These are phyloP conservation scores for Pythium utonaiense DNA, from an alignment of 352 stramenopile genomes.

Conservation along the genomic window DNA sequence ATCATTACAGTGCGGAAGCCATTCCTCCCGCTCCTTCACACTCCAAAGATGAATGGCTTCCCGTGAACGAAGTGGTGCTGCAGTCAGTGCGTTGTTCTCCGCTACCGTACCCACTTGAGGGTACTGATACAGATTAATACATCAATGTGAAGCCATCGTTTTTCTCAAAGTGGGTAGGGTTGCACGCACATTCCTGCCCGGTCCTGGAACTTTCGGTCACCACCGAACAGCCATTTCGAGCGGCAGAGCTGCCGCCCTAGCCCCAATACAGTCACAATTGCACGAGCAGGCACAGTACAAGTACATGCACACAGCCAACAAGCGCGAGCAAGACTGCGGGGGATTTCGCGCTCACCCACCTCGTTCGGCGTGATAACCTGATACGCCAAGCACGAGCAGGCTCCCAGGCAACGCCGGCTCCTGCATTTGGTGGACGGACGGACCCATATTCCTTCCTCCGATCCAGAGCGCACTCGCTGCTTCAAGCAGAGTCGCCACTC, in stretches of 20 bases:
- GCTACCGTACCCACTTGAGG: background rate
- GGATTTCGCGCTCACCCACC: background rate
- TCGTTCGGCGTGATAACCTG: background rate
- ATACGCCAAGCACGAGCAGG: background rate
- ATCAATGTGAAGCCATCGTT: background rate
- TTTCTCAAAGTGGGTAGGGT: conserved; percentile 3
- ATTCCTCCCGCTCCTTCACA: too few species aligned
- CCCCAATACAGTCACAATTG: conserved; percentile 9
- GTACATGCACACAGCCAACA: background rate
- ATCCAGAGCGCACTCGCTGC: too few species aligned
- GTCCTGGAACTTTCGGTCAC: conserved; percentile 1
- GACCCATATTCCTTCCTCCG: background rate
- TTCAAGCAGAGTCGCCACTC: too few species aligned
- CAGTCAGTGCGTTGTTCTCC: background rate
- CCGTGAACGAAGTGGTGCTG: background rate
- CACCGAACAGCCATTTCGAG: background rate
- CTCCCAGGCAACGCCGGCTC: background rate
- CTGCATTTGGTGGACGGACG: background rate
- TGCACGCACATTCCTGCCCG: background rate
- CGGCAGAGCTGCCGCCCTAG: conserved; percentile 3
- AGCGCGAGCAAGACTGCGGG: background rate
- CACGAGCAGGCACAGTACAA: background rate
- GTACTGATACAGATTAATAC: conserved; percentile 3
- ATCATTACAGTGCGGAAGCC: too few species aligned
- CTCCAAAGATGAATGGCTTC: background rate